Base-by-base conservation (phyloP, 805 yeast genomes). In the Diddensiella caesifluorescens region DNA sequence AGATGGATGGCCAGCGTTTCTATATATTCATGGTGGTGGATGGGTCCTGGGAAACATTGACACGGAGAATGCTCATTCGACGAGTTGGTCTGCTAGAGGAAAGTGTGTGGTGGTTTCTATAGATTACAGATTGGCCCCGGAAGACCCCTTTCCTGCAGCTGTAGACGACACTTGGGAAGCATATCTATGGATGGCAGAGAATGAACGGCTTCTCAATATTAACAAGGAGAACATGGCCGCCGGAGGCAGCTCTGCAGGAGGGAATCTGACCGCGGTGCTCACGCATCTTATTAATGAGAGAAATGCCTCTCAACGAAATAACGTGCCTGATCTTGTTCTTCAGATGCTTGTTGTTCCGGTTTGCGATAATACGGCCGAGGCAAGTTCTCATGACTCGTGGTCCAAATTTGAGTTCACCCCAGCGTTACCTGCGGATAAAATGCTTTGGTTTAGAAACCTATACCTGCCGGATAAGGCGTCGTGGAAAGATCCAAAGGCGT, bases 41-140 rank as follows among this genome's bases (percentile, higher is more conserved):
- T 69, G 70, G 67, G 69, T 63, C 1, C 54, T 68, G 13, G 73
- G 73, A 2, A 57, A 57, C 40, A 60, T 69, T 30, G 48, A 41
- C 42, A 61, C 73, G 10, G 73, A 69, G 42, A 68, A 70, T 55
- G 61, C 69, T 2, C 66, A 57, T 50, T 69, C 73, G 46, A 62
- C 73, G 2, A 64, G 67, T 42, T 48, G 65, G 30, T 69, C 71
- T 19, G 61, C 62, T 27, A 41, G 49, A 18, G 62, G 67, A 7
- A 45, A 62, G 35, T 61, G 69, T 45, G 51, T 62, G n/a, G 73
- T 70, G 10, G 56, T 73, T 7, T 59, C 66, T 6, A 70, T 73
- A 12, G 75, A 73, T 49, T 73, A 73, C 54, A 46, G 77, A 31
- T 53, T 71, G 40, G 76, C 75, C 0, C 79, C 78, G 2, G 75